Conservation (phyloP, 495 filamentous ascomycete genomes). For the Astrocystis sublimbata region DNA sequence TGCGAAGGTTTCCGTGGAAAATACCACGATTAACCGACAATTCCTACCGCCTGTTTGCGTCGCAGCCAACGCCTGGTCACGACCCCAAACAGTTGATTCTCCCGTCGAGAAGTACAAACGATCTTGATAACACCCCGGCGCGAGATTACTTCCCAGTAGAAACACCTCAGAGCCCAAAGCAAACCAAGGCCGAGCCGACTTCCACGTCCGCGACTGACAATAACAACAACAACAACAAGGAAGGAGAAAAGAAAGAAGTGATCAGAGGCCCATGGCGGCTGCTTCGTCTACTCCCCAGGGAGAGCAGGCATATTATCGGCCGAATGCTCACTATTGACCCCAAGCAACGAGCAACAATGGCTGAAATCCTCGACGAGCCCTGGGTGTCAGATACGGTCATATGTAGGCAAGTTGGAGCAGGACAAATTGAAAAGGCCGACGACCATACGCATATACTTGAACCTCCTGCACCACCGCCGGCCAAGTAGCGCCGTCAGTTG, state of each 20-base stretch:
- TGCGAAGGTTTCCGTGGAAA: constrained; percentile 97
- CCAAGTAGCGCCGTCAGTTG: constrained; percentile 17
- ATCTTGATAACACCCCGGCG: constrained; percentile 35
- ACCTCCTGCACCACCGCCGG: constrained; percentile 43
- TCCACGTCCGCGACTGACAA: constrained; percentile 26
- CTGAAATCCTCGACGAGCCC: constrained; percentile 83
- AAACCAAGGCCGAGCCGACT: constrained; percentile 21
- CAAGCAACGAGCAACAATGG: constrained; percentile 76
- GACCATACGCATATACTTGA: constrained; percentile 58
- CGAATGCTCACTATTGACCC: constrained; percentile 92
- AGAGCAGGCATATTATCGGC: constrained; percentile 85
- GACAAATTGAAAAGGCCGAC: constrained; percentile 46
- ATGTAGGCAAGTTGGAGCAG: constrained; percentile 50
- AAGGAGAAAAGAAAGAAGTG: constrained; percentile 71
- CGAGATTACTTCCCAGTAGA: constrained; percentile 41
- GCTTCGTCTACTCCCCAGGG: constrained; percentile 85
- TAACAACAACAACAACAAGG: constrained; percentile 56
- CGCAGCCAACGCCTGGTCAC: constrained; percentile 63
- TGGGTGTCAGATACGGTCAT: constrained; percentile 77
- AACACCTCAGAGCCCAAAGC: constrained; percentile 21
- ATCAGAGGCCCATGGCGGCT: constrained; percentile 94
- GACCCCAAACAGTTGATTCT: constrained; percentile 48
- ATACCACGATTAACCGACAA: constrained; percentile 88
- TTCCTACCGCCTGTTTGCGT: constrained; percentile 89
- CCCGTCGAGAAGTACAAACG: constrained; percentile 40